These are phyloP conservation scores for Moesziomyces antarcticus DNA, from an alignment of 1,284 basidiomycete genomes.

Conservation along the genomic window DNA sequence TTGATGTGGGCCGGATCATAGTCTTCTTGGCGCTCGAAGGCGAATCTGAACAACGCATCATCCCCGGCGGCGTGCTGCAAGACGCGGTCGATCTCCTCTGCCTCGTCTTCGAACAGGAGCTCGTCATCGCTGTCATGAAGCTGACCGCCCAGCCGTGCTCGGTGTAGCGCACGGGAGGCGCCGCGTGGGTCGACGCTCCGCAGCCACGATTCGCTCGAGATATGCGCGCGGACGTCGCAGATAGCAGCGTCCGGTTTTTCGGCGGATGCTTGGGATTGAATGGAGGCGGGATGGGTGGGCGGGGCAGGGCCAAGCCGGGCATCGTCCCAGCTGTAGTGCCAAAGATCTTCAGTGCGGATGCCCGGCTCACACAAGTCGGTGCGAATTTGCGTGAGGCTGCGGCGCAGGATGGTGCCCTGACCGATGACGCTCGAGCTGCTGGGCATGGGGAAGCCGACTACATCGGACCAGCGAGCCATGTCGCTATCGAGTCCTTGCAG, in stretches of 20 bases:
- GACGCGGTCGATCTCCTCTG: slow-evolving; percentile 22
- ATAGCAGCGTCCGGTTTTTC: background rate
- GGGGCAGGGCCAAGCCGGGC: slow-evolving; percentile 1
- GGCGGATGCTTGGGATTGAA: background rate
- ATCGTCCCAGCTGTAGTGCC: slow-evolving; percentile 43
- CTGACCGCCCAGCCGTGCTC: background rate
- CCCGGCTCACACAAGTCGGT: slow-evolving; percentile 46
- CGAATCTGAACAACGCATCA: slow-evolving; percentile 31
- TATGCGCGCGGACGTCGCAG: slow-evolving; percentile 12
- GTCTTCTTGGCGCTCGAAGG: slow-evolving; percentile 31
- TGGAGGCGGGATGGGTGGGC: background rate
- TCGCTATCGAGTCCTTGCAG: slow-evolving; percentile 41
- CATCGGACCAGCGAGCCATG: slow-evolving; percentile 31
- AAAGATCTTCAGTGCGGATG: slow-evolving; percentile 38
- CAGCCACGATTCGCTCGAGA: slow-evolving; percentile 34
- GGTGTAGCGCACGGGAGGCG: background rate
- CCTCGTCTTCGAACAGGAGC: slow-evolving; percentile 16
- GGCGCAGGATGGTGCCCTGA: slow-evolving; percentile 39
- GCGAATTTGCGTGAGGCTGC: slow-evolving; percentile 27
- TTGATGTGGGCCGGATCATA: background rate
- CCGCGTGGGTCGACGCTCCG: slow-evolving; percentile 21
- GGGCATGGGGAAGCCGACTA: slow-evolving; percentile 45
- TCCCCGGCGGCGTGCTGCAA: slow-evolving; percentile 14
- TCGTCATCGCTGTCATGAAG: slow-evolving; percentile 3
- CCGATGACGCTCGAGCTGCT: slow-evolving; percentile 29